Conservation (phyloP, 2,329 filamentous ascomycete genomes). For the Talaromyces funiculosus region DNA sequence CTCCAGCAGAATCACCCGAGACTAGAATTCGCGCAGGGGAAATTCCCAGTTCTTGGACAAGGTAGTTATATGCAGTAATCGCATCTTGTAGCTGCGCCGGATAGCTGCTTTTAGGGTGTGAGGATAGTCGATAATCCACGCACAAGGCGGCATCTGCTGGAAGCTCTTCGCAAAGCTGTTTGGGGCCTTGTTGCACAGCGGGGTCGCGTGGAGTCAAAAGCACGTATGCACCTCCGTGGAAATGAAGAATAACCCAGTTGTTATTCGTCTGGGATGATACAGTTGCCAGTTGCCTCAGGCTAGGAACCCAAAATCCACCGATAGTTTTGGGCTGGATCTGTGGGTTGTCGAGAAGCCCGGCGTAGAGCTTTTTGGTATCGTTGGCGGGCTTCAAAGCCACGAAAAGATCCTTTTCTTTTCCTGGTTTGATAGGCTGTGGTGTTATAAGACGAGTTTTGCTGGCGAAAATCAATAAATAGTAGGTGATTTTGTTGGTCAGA, state of each 20-base stretch:
- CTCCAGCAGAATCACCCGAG: conserved; percentile 22
- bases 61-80: conserved; percentile 20
- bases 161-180: conserved; percentile 3
- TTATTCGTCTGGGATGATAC: background rate
- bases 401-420: background rate
- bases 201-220: background rate
- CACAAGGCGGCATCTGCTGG: conserved; percentile 1
- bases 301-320: conserved; percentile 3
- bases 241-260: background rate
- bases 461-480: background rate
- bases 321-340: background rate
- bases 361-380: background rate
- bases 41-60: conserved; percentile 18
- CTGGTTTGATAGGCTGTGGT: background rate
- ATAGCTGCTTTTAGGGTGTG: conserved; percentile 17
- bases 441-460: background rate
- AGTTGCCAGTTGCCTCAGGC: background rate
- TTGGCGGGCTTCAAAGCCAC: background rate
- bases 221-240: conserved; percentile 6
- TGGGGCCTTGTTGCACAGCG: background rate
- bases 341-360: background rate
- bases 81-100: conserved; percentile 23
- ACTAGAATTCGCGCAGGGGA: conserved; percentile 20
- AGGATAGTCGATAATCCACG: conserved; percentile 21
- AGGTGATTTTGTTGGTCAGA: background rate